phyloP scores from a whole-genome alignment of 768 basidiomycete species.

The Naematelia aurantialba region DNA sequence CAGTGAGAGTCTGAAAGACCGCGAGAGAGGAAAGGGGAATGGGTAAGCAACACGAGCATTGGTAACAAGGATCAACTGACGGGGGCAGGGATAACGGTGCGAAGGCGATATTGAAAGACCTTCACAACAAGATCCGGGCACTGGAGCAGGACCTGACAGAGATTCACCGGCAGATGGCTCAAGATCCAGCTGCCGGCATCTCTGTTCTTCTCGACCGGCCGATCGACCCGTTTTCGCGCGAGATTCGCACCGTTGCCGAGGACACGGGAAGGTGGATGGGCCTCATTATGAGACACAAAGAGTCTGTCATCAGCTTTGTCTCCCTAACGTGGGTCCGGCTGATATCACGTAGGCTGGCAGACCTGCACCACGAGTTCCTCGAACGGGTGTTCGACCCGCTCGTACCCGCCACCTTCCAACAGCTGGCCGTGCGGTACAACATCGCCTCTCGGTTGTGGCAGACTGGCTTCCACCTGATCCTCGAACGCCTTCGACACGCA shows the following conservation, averaged over 20 bases:
- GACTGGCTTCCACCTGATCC: slow-evolving; percentile 79
- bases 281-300: slow-evolving; percentile 66
- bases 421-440: slow-evolving; percentile 90
- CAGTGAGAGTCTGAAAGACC: slow-evolving; percentile 51
- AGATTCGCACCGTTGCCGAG: slow-evolving; percentile 12
- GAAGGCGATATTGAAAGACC: slow-evolving; percentile 53
- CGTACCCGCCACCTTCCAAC: slow-evolving; percentile 80
- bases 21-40: slow-evolving; percentile 49
- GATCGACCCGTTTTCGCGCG: slow-evolving; percentile 21
- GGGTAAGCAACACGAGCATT: slow-evolving; percentile 34
- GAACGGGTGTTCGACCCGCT: slow-evolving; percentile 77
- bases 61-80: slow-evolving; percentile 58
- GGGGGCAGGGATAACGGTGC: slow-evolving; percentile 55
- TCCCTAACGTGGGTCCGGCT: neutral
- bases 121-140: slow-evolving; percentile 72
- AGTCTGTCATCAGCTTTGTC: slow-evolving; percentile 55
- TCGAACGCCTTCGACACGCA: slow-evolving; percentile 83
- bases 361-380: slow-evolving; percentile 83
- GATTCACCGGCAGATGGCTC: slow-evolving; percentile 70
- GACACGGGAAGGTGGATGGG: slow-evolving; percentile 51
- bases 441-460: slow-evolving; percentile 92
- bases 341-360: slow-evolving; percentile 67
- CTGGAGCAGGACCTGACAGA: slow-evolving; percentile 74
- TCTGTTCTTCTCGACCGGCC: slow-evolving; percentile 21
- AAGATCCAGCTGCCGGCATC: slow-evolving; percentile 51